phyloP scores from a whole-genome alignment of 805 yeast genomes.

The Cyberlindnera subsufficiens region DNA sequence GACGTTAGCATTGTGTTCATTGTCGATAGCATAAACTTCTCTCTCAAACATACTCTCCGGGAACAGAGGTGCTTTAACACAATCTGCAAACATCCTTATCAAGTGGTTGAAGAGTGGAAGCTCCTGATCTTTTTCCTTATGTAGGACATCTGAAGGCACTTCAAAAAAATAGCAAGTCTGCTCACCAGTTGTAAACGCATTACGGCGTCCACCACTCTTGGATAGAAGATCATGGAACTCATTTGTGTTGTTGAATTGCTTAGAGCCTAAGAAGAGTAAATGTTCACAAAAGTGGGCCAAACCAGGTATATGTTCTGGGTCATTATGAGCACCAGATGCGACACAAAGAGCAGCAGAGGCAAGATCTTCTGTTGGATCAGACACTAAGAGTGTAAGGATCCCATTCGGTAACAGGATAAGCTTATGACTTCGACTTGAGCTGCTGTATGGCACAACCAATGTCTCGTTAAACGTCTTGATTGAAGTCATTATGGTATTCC shows the following conservation, averaged over 20 bases:
- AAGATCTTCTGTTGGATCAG: conserved; percentile 62
- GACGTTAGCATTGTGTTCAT: conserved; percentile 59
- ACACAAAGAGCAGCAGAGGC: conserved; percentile 73
- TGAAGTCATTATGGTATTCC: background rate
- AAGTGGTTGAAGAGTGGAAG: conserved; percentile 39
- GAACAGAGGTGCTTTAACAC: conserved; percentile 48
- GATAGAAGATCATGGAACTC: conserved; percentile 38
- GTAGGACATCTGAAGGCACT: conserved; percentile 39
- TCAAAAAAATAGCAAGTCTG: conserved; percentile 61
- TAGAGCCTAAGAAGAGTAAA: conserved; percentile 53
- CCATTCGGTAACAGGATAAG: conserved; percentile 60
- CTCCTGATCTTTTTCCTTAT: conserved; percentile 12
- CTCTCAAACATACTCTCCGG: conserved; percentile 32
- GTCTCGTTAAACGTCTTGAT: conserved; percentile 15
- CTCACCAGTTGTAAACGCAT: conserved; percentile 68
- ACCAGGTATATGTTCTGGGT: conserved; percentile 67
- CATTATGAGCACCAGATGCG: conserved; percentile 75
- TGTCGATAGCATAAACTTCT: conserved; percentile 58
- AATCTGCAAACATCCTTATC: conserved; percentile 44
- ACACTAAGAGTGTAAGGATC: conserved; percentile 57
- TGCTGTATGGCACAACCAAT: conserved; percentile 29
- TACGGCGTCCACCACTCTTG: conserved; percentile 49
- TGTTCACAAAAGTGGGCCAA: conserved; percentile 91
- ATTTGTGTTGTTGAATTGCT: conserved; percentile 43
- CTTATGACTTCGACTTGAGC: conserved; percentile 35